Percentiles rank a stretch among this genome's conserved stretches.
Conservation (phyloP, 306 rosid genomes). For the Prunus mongolica region DNA sequence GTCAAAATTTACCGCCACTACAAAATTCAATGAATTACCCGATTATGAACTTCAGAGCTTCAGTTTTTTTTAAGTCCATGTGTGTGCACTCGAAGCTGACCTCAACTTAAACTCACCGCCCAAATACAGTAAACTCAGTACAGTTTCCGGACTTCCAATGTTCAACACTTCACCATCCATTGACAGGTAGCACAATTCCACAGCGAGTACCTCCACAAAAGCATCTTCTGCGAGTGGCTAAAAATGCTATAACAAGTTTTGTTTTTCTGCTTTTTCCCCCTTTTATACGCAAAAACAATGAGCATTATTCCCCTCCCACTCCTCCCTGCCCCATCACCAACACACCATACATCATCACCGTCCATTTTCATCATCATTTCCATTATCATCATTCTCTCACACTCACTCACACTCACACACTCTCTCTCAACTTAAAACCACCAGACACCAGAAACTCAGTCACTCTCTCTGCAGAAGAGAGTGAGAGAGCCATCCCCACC, state of each 20-base stretch:
- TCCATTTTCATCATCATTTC: not conserved
- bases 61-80: not conserved
- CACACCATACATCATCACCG: too few species aligned
- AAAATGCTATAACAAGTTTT: not conserved
- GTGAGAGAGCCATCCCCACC: not conserved
- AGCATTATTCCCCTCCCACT: too few species aligned
- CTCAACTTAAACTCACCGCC: not conserved
- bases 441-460: not conserved
- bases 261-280: too few species aligned
- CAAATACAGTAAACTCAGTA: not conserved
- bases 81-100: not conserved
- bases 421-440: not conserved
- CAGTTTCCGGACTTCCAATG: not conserved
- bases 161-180: not conserved
- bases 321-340: too few species aligned
- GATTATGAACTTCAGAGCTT: not conserved
- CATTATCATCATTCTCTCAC: not conserved
- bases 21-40: too few species aligned
- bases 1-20: too few species aligned
- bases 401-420: not conserved
- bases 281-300: too few species aligned
- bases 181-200: not conserved
- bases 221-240: not conserved
- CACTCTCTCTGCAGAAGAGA: constrained; percentile 12
- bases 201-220: not conserved